phyloP scores from a whole-genome alignment of 345 rosid species.

The Citrus inodora region DNA sequence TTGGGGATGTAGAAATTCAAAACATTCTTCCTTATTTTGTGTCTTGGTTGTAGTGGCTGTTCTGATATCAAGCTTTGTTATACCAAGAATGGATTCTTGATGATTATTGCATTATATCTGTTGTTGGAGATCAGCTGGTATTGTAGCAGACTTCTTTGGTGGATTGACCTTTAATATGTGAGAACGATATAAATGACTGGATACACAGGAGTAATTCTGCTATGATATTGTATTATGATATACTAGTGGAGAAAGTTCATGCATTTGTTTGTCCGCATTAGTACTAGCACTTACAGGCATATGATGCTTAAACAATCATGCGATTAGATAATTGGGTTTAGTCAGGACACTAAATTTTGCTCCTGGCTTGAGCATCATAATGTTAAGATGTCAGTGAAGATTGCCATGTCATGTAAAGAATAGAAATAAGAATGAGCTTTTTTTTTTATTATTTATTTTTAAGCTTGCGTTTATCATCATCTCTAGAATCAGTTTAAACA shows the following conservation, averaged over 20 bases:
- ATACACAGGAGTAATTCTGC: background rate
- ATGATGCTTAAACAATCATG: background rate
- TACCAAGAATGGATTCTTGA: background rate
- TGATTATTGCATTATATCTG: background rate
- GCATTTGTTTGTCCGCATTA: no score
- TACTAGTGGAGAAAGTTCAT: no score
- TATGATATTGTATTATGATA: no score
- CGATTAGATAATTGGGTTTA: background rate
- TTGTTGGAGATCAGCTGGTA: background rate
- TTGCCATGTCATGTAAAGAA: background rate
- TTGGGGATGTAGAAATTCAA: background rate
- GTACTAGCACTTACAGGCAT: no score
- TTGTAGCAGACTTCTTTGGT: background rate
- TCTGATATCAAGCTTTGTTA: background rate
- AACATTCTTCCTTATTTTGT: background rate
- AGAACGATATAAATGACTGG: background rate
- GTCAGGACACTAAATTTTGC: background rate
- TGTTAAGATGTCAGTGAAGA: background rate
- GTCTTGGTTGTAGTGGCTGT: background rate
- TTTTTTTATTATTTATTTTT: background rate
- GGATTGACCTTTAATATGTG: background rate
- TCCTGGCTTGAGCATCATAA: background rate
- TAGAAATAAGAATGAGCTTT: background rate
- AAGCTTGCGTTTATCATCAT: background rate
- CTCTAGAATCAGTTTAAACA: background rate